These are phyloP conservation scores for Apostasia shenzhenica DNA, from an alignment of 106 monocot species.

Conservation along the genomic window DNA sequence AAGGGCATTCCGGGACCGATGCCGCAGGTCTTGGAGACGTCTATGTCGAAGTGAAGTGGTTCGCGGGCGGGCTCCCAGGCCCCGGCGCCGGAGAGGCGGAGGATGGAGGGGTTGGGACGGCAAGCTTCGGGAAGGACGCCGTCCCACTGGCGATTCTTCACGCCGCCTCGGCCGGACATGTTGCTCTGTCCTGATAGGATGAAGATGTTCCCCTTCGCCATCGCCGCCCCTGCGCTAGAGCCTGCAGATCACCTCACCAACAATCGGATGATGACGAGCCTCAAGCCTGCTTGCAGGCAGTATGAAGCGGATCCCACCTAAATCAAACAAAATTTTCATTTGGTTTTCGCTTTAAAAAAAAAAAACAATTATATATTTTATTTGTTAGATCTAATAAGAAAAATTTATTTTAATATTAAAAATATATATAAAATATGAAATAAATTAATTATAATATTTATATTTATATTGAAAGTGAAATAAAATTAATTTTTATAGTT, in stretches of 20 bases:
- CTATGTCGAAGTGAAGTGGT: conserved; percentile 72
- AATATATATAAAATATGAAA: too few relatives aligned
- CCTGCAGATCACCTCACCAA: not conserved
- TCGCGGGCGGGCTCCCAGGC: conserved; percentile 53
- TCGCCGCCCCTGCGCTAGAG: not conserved
- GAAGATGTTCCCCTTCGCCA: conserved; percentile 19
- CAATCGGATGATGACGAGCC: too few relatives aligned
- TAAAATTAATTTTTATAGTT: too few relatives aligned
- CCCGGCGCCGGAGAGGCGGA: conserved; percentile 36
- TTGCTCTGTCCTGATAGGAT: conserved; percentile 67
- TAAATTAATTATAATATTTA: too few relatives aligned
- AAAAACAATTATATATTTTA: too few relatives aligned
- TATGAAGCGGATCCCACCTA: too few relatives aligned
- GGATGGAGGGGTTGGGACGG: conserved; percentile 40
- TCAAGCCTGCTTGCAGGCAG: too few relatives aligned
- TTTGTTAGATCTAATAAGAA: too few relatives aligned
- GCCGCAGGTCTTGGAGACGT: conserved; percentile 52
- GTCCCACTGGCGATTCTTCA: conserved; percentile 34
- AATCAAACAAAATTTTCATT: too few relatives aligned
- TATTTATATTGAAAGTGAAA: too few relatives aligned
- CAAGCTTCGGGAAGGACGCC: conserved; percentile 26
- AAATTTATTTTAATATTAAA: too few relatives aligned
- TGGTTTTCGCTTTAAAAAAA: too few relatives aligned
- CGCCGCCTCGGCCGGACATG: conserved; percentile 70
- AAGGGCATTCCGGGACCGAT: conserved; percentile 78